Evolutionary conservation across 1,284 basidiomycete genomes (phyloP).

Genomic region (Sporisorium iseilematis-ciliati): DNA sequence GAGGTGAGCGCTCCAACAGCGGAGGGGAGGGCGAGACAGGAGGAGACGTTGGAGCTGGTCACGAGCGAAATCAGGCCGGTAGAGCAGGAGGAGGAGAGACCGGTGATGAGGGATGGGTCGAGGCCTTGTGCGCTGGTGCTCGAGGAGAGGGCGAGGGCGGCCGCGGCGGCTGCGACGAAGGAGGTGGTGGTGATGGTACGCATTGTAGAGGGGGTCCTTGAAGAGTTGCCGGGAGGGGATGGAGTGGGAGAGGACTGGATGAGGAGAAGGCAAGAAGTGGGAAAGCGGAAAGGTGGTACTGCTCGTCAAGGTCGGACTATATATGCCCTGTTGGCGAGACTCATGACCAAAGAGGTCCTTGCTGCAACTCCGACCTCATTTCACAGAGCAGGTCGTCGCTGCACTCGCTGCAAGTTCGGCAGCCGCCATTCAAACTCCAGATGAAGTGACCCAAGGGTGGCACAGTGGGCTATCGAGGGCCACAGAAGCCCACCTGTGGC

Average conservation of each 20-base stretch:
- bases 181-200: constrained; percentile 23
- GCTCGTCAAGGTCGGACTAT: too few relatives aligned
- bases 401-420: too few relatives aligned
- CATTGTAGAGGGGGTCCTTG: constrained; percentile 12
- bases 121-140: constrained; percentile 33
- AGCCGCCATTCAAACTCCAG: too few relatives aligned
- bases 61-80: constrained; percentile 33
- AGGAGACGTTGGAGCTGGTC: constrained; percentile 41
- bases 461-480: too few relatives aligned
- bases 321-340: too few relatives aligned
- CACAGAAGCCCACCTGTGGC: too few relatives aligned
- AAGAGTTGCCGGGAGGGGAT: background rate
- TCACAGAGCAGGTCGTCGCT: too few relatives aligned
- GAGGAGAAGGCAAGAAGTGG: background rate
- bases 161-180: constrained; percentile 20
- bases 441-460: too few relatives aligned
- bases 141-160: constrained; percentile 20
- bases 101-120: constrained; percentile 46
- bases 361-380: too few relatives aligned
- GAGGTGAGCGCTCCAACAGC: constrained; percentile 42
- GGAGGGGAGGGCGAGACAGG: constrained; percentile 31
- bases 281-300: too few relatives aligned
- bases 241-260: background rate
- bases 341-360: too few relatives aligned
- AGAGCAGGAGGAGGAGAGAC: constrained; percentile 40